These are phyloP conservation scores for Clitopilus passeckerianus DNA, from an alignment of 768 basidiomycete species.

Conservation along the genomic window DNA sequence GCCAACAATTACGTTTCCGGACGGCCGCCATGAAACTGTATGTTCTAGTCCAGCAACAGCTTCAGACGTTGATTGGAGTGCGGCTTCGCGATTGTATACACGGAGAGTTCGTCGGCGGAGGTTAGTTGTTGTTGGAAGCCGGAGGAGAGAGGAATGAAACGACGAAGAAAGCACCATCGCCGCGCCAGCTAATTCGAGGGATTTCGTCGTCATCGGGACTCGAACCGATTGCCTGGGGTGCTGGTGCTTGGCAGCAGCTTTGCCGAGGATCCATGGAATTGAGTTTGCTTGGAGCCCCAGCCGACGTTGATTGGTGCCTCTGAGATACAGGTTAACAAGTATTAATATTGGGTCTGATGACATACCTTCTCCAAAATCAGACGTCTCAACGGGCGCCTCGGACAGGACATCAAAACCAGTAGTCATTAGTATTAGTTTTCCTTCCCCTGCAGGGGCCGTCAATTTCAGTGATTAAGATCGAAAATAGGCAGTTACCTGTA, in stretches of 20 bases:
- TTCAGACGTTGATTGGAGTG: slow-evolving; percentile 82
- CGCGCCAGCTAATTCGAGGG: slow-evolving; percentile 88
- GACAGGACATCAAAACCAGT: slow-evolving; percentile 83
- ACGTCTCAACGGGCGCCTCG: slow-evolving; percentile 66
- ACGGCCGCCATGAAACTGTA: slow-evolving; percentile 77
- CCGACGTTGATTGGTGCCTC: slow-evolving; percentile 93
- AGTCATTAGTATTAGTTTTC: slow-evolving; percentile 85
- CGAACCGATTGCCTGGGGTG: slow-evolving; percentile 33
- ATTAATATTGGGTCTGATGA: background rate
- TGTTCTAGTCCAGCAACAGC: slow-evolving; percentile 80
- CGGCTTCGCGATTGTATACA: slow-evolving; percentile 71
- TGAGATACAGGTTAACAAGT: slow-evolving; percentile 20
- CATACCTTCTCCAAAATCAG: slow-evolving; percentile 83
- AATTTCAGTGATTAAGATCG: no score
- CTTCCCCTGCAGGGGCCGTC: slow-evolving; percentile 42
- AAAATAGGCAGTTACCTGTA: slow-evolving; percentile 48
- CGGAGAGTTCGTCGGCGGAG: slow-evolving; percentile 54
- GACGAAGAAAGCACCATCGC: slow-evolving; percentile 86
- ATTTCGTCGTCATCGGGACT: slow-evolving; percentile 68
- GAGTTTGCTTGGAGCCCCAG: slow-evolving; percentile 96
- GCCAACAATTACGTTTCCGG: slow-evolving; percentile 78
- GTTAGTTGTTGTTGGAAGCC: slow-evolving; percentile 18
- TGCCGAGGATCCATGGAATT: slow-evolving; percentile 97
- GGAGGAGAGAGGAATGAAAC: slow-evolving; percentile 67
- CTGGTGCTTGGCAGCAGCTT: slow-evolving; percentile 65